A percentile compares a stretch with the other conserved stretches of the same genome.
Evolutionary conservation across 1,139 yeast genomes (phyloP).

Genomic region (Suhomyces maxii): DNA sequence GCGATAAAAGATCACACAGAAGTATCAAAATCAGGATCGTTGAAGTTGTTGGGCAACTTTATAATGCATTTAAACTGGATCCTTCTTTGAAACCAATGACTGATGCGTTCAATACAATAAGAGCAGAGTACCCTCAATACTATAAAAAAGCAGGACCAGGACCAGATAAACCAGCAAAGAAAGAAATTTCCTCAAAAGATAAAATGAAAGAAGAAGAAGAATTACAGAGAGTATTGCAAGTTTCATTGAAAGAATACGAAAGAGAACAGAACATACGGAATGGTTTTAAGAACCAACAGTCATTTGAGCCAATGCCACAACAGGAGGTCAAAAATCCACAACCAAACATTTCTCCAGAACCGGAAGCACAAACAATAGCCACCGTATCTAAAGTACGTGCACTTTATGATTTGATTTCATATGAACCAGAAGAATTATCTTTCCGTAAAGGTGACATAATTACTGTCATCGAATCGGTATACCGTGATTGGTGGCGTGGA

Average conservation of each 20-base stretch:
- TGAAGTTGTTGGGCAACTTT: slow-evolving; percentile 69
- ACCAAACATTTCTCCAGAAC: slow-evolving; percentile 12
- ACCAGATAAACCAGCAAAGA: slow-evolving; percentile 66
- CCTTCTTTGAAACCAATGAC: slow-evolving; percentile 73
- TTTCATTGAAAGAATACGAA: slow-evolving; percentile 71
- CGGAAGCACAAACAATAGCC: slow-evolving; percentile 37
- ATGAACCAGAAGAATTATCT: slow-evolving; percentile 70
- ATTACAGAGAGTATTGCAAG: slow-evolving; percentile 70
- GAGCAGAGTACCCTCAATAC: slow-evolving; percentile 45
- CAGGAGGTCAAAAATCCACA: slow-evolving; percentile 4
- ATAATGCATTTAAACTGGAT: slow-evolving; percentile 58
- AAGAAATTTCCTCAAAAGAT: slow-evolving; percentile 48
- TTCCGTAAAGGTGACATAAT: slow-evolving; percentile 76
- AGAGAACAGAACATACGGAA: slow-evolving; percentile 36
- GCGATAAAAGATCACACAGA: slow-evolving; percentile 59
- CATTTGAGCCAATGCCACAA: slow-evolving; percentile 22
- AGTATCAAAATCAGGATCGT: slow-evolving; percentile 66
- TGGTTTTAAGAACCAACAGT: slow-evolving; percentile 31
- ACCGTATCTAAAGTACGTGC: slow-evolving; percentile 76
- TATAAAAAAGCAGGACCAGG: slow-evolving; percentile 27
- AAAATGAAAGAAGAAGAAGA: slow-evolving; percentile 74
- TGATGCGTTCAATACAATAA: slow-evolving; percentile 55
- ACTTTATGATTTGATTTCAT: slow-evolving; percentile 72
- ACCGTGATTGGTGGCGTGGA: slow-evolving; percentile 97
- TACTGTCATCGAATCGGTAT: slow-evolving; percentile 82